These are phyloP conservation scores for Fusarium sp. DNA, from an alignment of 2,329 filamentous ascomycete genomes.

Conservation along the genomic window DNA sequence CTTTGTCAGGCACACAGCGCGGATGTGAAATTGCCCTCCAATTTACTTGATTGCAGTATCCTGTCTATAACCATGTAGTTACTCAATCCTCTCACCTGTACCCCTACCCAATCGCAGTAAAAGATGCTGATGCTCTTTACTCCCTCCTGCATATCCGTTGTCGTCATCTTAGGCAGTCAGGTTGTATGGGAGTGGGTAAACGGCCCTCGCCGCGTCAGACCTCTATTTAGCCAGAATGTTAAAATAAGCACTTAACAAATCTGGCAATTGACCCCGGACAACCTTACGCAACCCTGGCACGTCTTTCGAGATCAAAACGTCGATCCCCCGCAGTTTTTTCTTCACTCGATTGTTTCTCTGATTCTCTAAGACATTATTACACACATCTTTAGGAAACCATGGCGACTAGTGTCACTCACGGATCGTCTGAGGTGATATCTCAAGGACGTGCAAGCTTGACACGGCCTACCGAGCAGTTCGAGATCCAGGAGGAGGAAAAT, in stretches of 20 bases:
- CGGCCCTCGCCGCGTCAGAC: not conserved
- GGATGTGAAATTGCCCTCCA: no score
- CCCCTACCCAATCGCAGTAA: no score
- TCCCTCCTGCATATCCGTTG: not conserved
- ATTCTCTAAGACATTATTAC: not conserved
- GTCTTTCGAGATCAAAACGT: not conserved
- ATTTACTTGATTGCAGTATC: no score
- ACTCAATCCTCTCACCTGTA: no score
- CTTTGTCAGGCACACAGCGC: no score
- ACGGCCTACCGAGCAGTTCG: not conserved
- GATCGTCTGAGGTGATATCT: not conserved
- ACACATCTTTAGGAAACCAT: rapidly evolving
- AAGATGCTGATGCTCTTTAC: no score
- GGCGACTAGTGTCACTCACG: not conserved
- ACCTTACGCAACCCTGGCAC: not conserved
- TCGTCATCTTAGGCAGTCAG: not conserved
- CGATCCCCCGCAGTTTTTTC: not conserved
- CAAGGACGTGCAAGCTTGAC: not conserved
- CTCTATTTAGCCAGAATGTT: not conserved
- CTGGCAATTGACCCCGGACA: not conserved
- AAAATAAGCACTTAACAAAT: not conserved
- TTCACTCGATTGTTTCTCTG: no score
- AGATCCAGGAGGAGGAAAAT: conserved; percentile 16
- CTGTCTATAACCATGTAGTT: no score
- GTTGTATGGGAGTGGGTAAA: not conserved